Base-by-base conservation (phyloP, 2,329 filamentous ascomycete species). In the Trichoderma guizhouense region DNA sequence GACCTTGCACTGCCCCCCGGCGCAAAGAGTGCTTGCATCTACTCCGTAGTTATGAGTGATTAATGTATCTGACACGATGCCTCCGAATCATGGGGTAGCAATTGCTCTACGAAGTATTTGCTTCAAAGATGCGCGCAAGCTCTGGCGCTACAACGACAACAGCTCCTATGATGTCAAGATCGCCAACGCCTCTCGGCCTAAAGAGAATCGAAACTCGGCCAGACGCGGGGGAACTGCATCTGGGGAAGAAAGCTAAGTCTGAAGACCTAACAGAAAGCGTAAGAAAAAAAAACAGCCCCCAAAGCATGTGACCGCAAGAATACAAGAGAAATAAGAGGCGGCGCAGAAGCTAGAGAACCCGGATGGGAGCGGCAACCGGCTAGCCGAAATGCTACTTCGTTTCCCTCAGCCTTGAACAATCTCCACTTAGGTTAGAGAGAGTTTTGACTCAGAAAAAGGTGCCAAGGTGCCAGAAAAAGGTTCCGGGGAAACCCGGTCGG, bases 401-500 rank as follows among this genome's bases (percentile, higher is more conserved):
- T n/a, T 30, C 24, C 28, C 55, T 62, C 58, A 62, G 58, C 58
- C 58, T 39, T 18, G 64, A 21, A 26, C 64, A 26, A 28, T 39
- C 63, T 66, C 63, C 63, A 57, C 47, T 18, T 24, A 14, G n/a
- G 15, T 4, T 4, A 43, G 39, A 53, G 18, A 66, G 32, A 39
- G n/a, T 21, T 14, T 15, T 14, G 14, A 32, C 36, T 24, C 32
- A 34, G n/a, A n/a, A n/a, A n/a, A n/a, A n/a, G n/a, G n/a, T n/a
- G n/a, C n/a, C n/a, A 21, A 3, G 7, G 28, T 28, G 28, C 28
- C 28, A 28, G 28, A 30, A 66, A 24, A 30, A 57, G 18, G 30
- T 60, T 43, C 65, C 65, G 65, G 65, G 53, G 65, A 60, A 68
- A 68, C 34, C 65, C 65, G 65, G 53, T 60, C 24, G 39, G 65